Evolutionary conservation across 257 asterid genomes (phyloP).

Genomic region (Solanum dulcamara): DNA sequence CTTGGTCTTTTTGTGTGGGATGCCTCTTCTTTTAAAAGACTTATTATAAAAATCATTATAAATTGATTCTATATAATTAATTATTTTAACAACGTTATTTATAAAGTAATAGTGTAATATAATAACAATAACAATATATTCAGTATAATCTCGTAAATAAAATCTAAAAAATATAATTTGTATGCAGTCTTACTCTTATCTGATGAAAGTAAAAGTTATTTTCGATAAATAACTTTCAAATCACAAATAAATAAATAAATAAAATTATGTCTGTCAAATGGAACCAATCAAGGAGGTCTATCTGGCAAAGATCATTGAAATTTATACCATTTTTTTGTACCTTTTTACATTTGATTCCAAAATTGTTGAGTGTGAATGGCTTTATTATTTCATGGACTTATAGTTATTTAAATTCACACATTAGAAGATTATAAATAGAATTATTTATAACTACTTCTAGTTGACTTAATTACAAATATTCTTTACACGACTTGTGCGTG

Average conservation of each 20-base stretch:
- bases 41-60: background rate
- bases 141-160: no score
- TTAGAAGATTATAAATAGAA: background rate
- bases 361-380: background rate
- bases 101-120: background rate
- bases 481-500: no score
- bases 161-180: rapidly evolving
- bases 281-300: conserved; percentile 2
- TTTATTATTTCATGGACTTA: background rate
- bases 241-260: background rate
- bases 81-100: background rate
- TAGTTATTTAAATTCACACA: background rate
- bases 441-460: background rate
- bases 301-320: background rate
- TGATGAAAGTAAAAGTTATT: no score
- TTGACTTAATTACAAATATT: background rate
- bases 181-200: rapidly evolving
- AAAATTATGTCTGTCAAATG: background rate
- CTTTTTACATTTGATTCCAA: background rate
- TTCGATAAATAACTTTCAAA: background rate
- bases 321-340: background rate
- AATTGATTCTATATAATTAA: background rate
- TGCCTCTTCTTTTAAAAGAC: background rate
- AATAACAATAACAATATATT: background rate
- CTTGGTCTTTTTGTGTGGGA: background rate